Evolutionary conservation across 75 land plant genomes (phyloP).

Genomic region (Picea sitchensis): DNA sequence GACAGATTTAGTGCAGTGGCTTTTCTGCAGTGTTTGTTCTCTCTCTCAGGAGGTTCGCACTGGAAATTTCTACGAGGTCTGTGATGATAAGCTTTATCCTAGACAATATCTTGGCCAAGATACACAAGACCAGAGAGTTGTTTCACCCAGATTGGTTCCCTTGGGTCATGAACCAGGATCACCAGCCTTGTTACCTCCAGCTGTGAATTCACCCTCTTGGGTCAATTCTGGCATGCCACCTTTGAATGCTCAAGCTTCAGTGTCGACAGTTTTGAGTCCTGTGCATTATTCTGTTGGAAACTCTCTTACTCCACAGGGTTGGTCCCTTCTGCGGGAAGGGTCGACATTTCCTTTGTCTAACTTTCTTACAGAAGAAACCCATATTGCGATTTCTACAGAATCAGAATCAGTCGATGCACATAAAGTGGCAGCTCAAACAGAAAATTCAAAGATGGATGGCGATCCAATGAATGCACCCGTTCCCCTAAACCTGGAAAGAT

Average conservation of each 20-base stretch:
- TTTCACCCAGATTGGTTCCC: not conserved
- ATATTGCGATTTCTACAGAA: too few relatives aligned
- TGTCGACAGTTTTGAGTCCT: not conserved
- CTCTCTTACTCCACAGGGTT: not conserved
- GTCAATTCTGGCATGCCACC: not conserved
- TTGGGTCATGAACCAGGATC: slow-evolving; percentile 6
- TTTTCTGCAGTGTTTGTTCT: slow-evolving; percentile 37
- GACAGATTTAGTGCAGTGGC: slow-evolving; percentile 7
- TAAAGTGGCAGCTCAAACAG: too few relatives aligned
- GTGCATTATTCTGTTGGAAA: not conserved
- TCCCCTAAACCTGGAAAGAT: too few relatives aligned
- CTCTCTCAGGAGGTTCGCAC: slow-evolving; percentile 93
- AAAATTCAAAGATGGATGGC: too few relatives aligned
- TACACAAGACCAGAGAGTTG: not conserved
- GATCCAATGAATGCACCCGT: too few relatives aligned
- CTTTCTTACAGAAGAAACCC: too few relatives aligned
- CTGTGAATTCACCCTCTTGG: not conserved
- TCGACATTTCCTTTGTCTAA: too few relatives aligned
- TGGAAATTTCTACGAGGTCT: slow-evolving; percentile 54
- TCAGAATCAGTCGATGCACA: too few relatives aligned
- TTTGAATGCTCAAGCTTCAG: not conserved
- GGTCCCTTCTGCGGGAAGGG: too few relatives aligned
- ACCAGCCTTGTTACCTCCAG: not conserved
- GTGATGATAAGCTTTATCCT: slow-evolving; percentile 48
- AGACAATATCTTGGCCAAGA: not conserved